Conservation (phyloP, 305 asterid genomes). For the Fraxinus paxiana region DNA sequence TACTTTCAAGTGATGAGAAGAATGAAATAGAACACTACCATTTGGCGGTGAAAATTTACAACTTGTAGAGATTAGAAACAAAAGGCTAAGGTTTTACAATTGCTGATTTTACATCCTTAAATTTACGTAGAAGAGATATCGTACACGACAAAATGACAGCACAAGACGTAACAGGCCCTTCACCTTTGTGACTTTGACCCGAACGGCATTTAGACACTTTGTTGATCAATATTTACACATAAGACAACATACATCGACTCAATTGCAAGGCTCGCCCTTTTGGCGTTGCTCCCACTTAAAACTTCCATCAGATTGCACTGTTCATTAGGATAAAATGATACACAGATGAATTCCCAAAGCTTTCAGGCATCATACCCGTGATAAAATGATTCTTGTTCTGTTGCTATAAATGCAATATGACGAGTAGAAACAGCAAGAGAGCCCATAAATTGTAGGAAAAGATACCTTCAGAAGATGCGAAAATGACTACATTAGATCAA, state of each 20-base stretch:
- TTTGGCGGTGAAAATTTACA: background rate
- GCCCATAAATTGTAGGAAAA: conserved; percentile 41
- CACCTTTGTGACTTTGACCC: conserved; percentile 94
- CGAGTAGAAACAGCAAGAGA: conserved; percentile 35
- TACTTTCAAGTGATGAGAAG: background rate
- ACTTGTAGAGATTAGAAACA: conserved; percentile 26
- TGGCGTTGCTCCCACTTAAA: conserved; percentile 47
- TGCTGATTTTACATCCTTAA: conserved; percentile 31
- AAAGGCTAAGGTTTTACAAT: conserved; percentile 44
- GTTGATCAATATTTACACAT: conserved; percentile 61
- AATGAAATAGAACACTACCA: background rate
- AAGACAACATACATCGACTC: conserved; percentile 49
- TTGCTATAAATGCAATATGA: conserved; percentile 44
- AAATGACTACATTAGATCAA: conserved; percentile 9
- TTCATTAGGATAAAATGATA: conserved; percentile 20
- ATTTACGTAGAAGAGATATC: conserved; percentile 34
- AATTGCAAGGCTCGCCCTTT: conserved; percentile 43
- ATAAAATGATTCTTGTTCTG: conserved; percentile 22
- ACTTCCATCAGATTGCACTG: conserved; percentile 32
- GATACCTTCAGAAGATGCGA: conserved; percentile 58
- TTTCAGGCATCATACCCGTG: background rate
- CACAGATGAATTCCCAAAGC: conserved; percentile 9
- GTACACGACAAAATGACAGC: conserved; percentile 38
- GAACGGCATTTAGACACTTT: conserved; percentile 43
- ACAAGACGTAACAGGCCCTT: conserved; percentile 58